Conservation (phyloP, 2,329 filamentous ascomycete species). For the Teratosphaeria pseudoeucalypti region DNA sequence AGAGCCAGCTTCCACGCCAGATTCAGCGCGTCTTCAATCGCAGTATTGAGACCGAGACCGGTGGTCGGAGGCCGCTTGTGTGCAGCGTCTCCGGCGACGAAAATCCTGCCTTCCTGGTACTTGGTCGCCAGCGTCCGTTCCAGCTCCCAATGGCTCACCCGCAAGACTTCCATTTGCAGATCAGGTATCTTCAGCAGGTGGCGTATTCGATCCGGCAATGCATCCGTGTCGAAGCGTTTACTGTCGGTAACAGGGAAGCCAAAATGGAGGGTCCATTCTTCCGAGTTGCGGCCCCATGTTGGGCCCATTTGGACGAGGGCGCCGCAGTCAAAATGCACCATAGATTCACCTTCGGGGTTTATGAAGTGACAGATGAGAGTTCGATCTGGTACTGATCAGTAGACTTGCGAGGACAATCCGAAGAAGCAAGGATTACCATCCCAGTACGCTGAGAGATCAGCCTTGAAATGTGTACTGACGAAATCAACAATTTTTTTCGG, state of each 20-base stretch:
- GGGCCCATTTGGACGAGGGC: not conserved
- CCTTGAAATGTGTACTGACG: not conserved
- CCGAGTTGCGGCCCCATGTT: not conserved
- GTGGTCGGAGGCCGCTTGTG: not conserved
- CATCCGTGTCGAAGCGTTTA: not conserved
- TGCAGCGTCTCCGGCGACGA: not conserved
- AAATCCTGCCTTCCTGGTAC: not conserved
- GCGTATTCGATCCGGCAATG: not conserved
- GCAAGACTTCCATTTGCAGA: not conserved
- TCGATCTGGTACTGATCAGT: not conserved
- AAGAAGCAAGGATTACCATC: not conserved
- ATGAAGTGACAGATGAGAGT: not conserved
- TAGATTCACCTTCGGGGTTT: not conserved
- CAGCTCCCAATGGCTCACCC: not conserved
- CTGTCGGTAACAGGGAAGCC: not conserved
- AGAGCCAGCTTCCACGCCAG: conserved; percentile 24
- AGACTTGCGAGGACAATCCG: not conserved
- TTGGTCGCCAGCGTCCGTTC: not conserved
- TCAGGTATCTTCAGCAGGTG: not conserved
- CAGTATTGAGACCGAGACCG: conserved; percentile 30
- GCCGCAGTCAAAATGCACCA: not conserved
- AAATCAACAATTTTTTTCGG: not conserved
- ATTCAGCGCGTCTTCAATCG: conserved; percentile 27
- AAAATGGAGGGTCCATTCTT: not conserved
- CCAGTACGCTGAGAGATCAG: not conserved